Evolutionary conservation across 306 rosid species (phyloP), one percentile per base, ranked within the genome.

Genomic region (Vicia sativa): DNA sequence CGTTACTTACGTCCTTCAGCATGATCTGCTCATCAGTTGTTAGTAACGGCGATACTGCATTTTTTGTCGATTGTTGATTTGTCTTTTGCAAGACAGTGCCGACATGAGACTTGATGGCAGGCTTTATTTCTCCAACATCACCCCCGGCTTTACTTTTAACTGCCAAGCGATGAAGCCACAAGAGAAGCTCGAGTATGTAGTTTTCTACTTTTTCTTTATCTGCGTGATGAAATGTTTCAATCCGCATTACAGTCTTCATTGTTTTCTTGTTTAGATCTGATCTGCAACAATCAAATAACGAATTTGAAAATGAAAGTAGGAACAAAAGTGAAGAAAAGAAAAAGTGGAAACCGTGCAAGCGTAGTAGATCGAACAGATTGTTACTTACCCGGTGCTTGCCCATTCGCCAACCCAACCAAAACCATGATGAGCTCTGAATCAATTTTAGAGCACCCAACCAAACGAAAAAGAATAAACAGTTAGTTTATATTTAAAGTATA

Each of bases 341-440:
- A 35, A 34, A 29, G 43, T 38, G 29, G 8, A 64, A 39, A 18
- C 8, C 37, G 2, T 31, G 6, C 18, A 35, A 58, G 50, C 3
- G 28, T 19, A 55, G 52, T 19, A 48, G 45, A 38, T 26, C 44
- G 3, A 41, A 48, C 31, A 63, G 52, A 16, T 66, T 60, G 70
- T 62, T 66, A 73, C 97, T 82, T 74, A 90, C 97, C 97, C 90
- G 2, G 86, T 74, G 68, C 35, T 82, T 46, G 97, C 97, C 97
- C 97, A 90, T 85, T 90, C 97, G 3, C 97, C 97, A 2, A 90
- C 95, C 97, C 97, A 90, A 58, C 97, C 97, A 72, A 90, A 90
- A 72, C 97, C 97, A 63, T 90, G 97, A 83, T 90, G 97, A 3
- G 89, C 95, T 59, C 97, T 90, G 87, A 68, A 38, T 68, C 54